phyloP scores from a whole-genome alignment of 495 filamentous ascomycete species.

The Aspergillus asperescens region DNA sequence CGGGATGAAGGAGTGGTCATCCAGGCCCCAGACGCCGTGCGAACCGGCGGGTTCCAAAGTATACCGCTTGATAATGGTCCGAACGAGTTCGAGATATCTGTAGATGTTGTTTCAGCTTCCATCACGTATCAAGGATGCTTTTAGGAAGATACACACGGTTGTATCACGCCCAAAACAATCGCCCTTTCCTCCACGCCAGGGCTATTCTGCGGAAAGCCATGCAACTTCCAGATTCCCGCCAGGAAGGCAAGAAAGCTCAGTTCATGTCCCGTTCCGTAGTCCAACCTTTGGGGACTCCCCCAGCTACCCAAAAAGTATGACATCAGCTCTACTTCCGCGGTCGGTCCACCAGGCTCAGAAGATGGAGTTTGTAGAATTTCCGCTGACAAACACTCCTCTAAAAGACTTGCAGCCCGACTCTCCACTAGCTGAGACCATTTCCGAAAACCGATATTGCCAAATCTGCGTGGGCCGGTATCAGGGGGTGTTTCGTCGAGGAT shows the following conservation, averaged over 20 bases:
- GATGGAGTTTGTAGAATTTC: slow-evolving; percentile 40
- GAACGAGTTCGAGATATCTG: slow-evolving; percentile 81
- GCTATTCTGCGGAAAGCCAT: slow-evolving; percentile 54
- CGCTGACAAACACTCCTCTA: slow-evolving; percentile 57
- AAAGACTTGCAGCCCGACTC: slow-evolving; percentile 48
- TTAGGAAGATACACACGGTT: slow-evolving; percentile 58
- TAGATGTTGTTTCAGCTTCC: not conserved
- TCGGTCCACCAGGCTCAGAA: slow-evolving; percentile 21
- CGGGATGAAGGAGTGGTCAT: slow-evolving; percentile 96
- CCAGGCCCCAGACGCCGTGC: slow-evolving; percentile 94
- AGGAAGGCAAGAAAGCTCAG: slow-evolving; percentile 91
- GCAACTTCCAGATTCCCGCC: slow-evolving; percentile 83
- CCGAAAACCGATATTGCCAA: slow-evolving; percentile 86
- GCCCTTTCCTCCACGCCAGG: slow-evolving; percentile 61
- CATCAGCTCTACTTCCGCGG: slow-evolving; percentile 60
- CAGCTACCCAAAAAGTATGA: slow-evolving; percentile 82
- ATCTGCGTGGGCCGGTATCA: slow-evolving; percentile 76
- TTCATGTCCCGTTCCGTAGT: slow-evolving; percentile 96
- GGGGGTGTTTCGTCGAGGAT: slow-evolving; percentile 77
- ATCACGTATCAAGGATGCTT: not conserved
- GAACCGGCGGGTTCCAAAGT: slow-evolving; percentile 94
- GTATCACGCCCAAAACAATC: slow-evolving; percentile 74
- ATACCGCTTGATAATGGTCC: slow-evolving; percentile 78
- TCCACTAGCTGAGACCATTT: slow-evolving; percentile 71
- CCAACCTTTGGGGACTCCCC: slow-evolving; percentile 81